Base-by-base conservation (phyloP, 208 protist species). In the Wallacemonas sp. region DNA sequence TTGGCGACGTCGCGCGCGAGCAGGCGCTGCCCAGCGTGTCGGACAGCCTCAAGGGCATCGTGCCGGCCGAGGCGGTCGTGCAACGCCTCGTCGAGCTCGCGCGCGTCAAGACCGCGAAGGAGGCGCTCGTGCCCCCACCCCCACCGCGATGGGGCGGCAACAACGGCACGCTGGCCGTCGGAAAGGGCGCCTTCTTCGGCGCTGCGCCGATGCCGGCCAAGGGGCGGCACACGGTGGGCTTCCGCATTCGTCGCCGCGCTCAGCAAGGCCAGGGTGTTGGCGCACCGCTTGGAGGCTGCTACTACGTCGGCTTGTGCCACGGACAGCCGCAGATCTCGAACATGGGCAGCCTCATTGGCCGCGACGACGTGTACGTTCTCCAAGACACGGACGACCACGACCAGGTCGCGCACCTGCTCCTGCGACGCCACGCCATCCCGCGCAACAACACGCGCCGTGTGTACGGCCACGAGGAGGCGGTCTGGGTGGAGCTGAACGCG, bases 401-500 rank as follows among this genome's bases (percentile, higher is more conserved):
- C 72, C 92, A 94, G 72, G 92, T 94, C 18, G 57, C 70, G 25
- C 87, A 93, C 48, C 77, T 94, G 25, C 72, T 93, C 1, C 73
- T 93, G 32, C 76, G 77, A 16, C 77, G 80, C 18, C 77, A 92
- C 50, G 78, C 74, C 69, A 93, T 94, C 61, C 87, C 87, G 18
- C 81, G 77, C 20, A 93, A 91, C 75, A 78, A 65, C 29, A 74
- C 88, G 39, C 76, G 89, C 1, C 86, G 89, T 39, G 83, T 94
- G 39, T 97, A 86, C 55, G 92, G 92, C 49, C 84, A 91, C 57
- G 82, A 93, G 63, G 89, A 97, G 67, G 59, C 82, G 23, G 84
- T 97, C 10, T 97, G 92, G 89, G 77, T 97, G 2, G 86, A 97
- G 73, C 80, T 91, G n/a, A 94, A 97, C 67, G 85, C 89, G 0